phyloP scores from a whole-genome alignment of 208 protist species.

The Crithidia mellificae region DNA sequence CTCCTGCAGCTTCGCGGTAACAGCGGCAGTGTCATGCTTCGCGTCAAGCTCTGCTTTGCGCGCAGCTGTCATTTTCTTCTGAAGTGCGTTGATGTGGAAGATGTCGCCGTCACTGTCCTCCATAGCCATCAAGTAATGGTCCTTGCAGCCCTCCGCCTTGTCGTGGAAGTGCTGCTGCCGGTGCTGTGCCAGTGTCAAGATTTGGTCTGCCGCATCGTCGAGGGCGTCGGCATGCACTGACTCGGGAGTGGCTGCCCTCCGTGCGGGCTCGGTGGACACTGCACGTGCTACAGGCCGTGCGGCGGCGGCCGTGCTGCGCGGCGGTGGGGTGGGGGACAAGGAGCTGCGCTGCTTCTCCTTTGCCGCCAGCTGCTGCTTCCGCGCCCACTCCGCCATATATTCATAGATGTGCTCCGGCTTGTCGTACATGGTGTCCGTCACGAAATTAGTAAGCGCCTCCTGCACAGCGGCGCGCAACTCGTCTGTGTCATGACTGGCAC shows the following conservation, averaged over 20 bases:
- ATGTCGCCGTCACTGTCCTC: conserved; percentile 56
- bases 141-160: conserved; percentile 25
- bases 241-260: background rate
- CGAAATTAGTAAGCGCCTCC: conserved; percentile 25
- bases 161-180: conserved; percentile 26
- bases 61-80: conserved; percentile 17
- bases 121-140: conserved; percentile 49
- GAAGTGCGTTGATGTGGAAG: conserved; percentile 21
- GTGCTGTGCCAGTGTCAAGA: conserved; percentile 26
- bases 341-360: background rate
- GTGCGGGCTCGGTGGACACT: background rate
- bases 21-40: conserved; percentile 12
- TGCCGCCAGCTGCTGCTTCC: conserved; percentile 12
- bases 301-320: background rate
- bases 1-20: conserved; percentile 8
- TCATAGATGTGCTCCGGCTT: conserved; percentile 45
- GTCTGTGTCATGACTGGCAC: background rate
- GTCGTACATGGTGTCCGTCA: conserved; percentile 32
- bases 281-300: background rate
- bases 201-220: conserved; percentile 6
- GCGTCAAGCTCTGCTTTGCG: conserved; percentile 17
- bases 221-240: background rate
- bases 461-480: conserved; percentile 4
- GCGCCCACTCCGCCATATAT: conserved; percentile 53
- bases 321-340: background rate